Evolutionary conservation across 371 early-diverging fungal species (phyloP), one percentile per base, ranked within the genome.

Genomic region (Mucor saturninus): DNA sequence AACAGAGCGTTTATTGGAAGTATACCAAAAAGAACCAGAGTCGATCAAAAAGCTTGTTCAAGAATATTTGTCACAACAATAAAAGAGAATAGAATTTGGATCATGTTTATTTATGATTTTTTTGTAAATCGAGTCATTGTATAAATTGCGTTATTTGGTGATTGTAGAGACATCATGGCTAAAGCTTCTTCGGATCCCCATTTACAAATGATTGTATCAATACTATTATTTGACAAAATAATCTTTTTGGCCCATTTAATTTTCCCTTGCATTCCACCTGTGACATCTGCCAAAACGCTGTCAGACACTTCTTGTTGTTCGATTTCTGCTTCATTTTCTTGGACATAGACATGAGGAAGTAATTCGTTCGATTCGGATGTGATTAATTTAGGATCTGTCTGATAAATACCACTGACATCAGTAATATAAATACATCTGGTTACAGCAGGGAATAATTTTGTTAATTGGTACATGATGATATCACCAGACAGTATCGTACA

Each of bases 1-100:
- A n/a, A 87, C 88, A 8, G 89, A 91, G 59, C 88, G 91, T 21
- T 67, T 91, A 65, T 68, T 87, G 42, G 64, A 62, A 21, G 64
- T 73, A 1, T 69, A 81, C 53, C 53, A 70, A 37, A 64, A 68
- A 14, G 64, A 55, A 46, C 59, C 64, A 15, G 61, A 71, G 37
- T 54, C 61, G 10, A 59, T 57, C 28, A 62, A 61, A n/a, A 57
- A 69, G 30, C 45, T 72, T n/a, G 68, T 74, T 11, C 70, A 69
- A 59, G 68, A 67, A 1, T 79, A 75, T 51, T 67, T 79, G 42
- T 62, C 71, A n/a, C 5, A 43, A 52, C 43, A 56, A 53, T 56
- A 54, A 31, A 51, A 31, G 13, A 31, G 31, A 51, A 31, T 2
- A 51, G 29, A 10, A 51, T 14, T 29, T 31, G 51, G 6, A 48